Evolutionary conservation across 129 eudicot species (phyloP).

Genomic region (Tanacetum coccineum): DNA sequence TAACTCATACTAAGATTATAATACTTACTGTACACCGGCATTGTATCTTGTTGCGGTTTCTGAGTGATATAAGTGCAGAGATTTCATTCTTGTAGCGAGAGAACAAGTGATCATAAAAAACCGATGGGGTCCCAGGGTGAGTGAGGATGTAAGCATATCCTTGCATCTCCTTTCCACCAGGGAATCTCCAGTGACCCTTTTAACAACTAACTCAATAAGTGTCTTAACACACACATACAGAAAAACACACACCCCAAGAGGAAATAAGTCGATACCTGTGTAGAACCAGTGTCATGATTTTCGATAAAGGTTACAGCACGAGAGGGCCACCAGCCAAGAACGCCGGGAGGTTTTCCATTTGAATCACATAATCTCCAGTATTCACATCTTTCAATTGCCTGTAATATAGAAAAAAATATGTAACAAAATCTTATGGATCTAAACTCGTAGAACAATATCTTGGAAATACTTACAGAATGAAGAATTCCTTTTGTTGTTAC

Average conservation of each 20-base stretch:
- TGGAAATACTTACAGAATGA: slow-evolving; percentile 64
- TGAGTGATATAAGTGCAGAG: slow-evolving; percentile 57
- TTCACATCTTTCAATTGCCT: slow-evolving; percentile 94
- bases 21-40: slow-evolving; percentile 90
- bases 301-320: slow-evolving; percentile 99
- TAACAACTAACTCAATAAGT: neutral
- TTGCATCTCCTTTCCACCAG: slow-evolving; percentile 99
- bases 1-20: neutral
- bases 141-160: slow-evolving; percentile 97
- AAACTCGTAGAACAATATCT: neutral
- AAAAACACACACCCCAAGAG: neutral
- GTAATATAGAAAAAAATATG: slow-evolving; percentile 4
- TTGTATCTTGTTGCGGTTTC: slow-evolving; percentile 71
- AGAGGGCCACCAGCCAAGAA: slow-evolving; percentile 99
- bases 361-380: slow-evolving; percentile 91
- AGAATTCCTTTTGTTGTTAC: slow-evolving; percentile 98
- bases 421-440: neutral
- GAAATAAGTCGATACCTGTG: slow-evolving; percentile 57
- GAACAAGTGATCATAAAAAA: slow-evolving; percentile 87
- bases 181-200: slow-evolving; percentile 99
- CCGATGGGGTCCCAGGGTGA: slow-evolving; percentile 96
- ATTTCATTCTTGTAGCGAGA: slow-evolving; percentile 58
- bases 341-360: slow-evolving; percentile 97
- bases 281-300: slow-evolving; percentile 99
- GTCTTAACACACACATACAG: neutral